Base-by-base conservation (phyloP, 495 filamentous ascomycete genomes). In the Neurospora tetrasperma region DNA sequence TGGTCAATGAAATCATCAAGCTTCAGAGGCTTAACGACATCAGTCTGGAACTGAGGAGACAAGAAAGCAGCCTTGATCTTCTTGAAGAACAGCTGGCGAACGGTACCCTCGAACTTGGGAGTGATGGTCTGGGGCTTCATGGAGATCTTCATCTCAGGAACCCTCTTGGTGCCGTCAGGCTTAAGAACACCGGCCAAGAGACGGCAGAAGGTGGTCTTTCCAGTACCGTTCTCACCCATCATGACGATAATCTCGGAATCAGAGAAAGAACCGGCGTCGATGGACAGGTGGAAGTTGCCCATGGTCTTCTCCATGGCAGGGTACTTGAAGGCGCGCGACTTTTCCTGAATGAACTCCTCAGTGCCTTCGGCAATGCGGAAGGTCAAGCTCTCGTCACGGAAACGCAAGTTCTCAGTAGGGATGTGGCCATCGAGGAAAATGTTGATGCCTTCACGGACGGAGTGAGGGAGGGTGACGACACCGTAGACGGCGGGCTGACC, bases 61-160 rank as follows among this genome's bases (percentile, higher is more conserved):
- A 98, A 84, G 89, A 98, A 98, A 18, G 96, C 90, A 62, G 93
- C 89, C 88, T 96, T 97, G 84, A 99, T 98, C 85, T 94, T 93
- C 90, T 83, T 82, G 78, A 83, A 83, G 76, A 82, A 82, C 70
- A 97, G 88, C 81, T 97, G 93, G 44, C 94, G 91, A 44, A 97
- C 94, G n/a, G 94, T 97, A 70, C 94, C 94, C 75, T 92, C 89
- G 82, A 98, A 99, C 84, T 97, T 98, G 76, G 96, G 95, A 4
- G 94, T 99, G 77, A 99, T 98, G 82, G 96, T 99, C 85, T 99
- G 96, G 31, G 96, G 96, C 89, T 99, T 98, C 96, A 98, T 95
- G 86, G 90, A 93, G 79, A 99, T 96, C 85, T 91, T 93, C 94
- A 99, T 96, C 74, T 90, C 90, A 14, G 96, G 96, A 4, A 99